Base-by-base conservation (phyloP, 2,329 filamentous ascomycete genomes). In the Atkinsonella texensis region DNA sequence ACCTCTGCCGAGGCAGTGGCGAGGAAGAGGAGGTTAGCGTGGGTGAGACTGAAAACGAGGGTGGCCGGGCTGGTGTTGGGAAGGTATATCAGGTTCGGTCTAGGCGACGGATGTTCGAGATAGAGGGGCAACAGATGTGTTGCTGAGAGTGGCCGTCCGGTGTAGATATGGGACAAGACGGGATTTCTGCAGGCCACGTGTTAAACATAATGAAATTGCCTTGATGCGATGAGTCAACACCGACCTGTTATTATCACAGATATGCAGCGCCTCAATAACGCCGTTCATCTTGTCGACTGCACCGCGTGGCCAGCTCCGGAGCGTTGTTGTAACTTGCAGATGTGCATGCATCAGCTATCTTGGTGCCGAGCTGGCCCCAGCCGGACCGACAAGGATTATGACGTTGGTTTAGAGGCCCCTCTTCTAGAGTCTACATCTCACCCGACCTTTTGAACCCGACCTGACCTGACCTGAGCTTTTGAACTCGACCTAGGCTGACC, bases 171-270 rank as follows among this genome's bases (percentile, higher is more conserved):
- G 59, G 91, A 87, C 63, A 98, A 81, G 60, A 97, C 81, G 58
- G 86, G 81, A 62, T 80, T 85, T 70, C 90, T 95, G 59, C 41
- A 48, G 4, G 9, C 23, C 17, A 23, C n/a, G n/a, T 39, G 56
- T 61, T 52, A 68, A 65, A 60, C 46, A 12, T 20, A 48, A 39
- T 46, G 4, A 33, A 38, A 42, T 28, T 15, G 50, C 52, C 54
- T 23, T 17, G 13, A 15, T n/a, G 18, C 20, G 17, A 11, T 4
- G 13, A 32, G 38, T 38, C 15, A 17, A 48, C 17, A 49, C 78
- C 63, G 73, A 95, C 90, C 90, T 89, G 71, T 90, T 83, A 74
- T 96, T 90, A 79, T 97, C 90, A 70, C 87, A 96, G 67, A 98
- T 89, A 74, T 97, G 91, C 63, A 98, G 77, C 66, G 91, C 93